Percentiles rank a stretch among this genome's conserved stretches.
phyloP scores from a whole-genome alignment of 192 early-diverging fungal genomes.

The Entomortierella chlamydospora region DNA sequence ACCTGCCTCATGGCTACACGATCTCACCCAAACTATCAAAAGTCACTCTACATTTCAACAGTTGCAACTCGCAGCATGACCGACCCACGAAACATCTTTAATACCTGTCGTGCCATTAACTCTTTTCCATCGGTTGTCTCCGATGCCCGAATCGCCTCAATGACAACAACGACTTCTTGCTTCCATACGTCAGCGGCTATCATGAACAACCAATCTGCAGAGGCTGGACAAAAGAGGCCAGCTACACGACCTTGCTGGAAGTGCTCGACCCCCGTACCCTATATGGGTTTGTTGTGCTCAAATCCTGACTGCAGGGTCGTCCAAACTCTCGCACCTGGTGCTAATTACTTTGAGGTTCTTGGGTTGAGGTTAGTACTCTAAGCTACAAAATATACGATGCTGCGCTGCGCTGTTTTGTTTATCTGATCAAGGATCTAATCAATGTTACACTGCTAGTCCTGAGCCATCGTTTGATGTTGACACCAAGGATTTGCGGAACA shows the following conservation, averaged over 20 bases:
- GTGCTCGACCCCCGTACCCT: constrained; percentile 36
- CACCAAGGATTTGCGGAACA: constrained; percentile 62
- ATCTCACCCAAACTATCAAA: no score
- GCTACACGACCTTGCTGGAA: constrained; percentile 47
- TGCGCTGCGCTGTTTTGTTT: not conserved
- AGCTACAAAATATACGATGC: not conserved
- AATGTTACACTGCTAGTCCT: constrained; percentile 30
- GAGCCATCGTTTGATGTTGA: constrained; percentile 77
- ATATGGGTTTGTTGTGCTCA: constrained; percentile 21
- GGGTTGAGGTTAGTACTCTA: constrained; percentile 30
- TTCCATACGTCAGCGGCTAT: constrained; percentile 12
- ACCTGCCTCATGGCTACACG: no score
- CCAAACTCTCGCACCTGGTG: constrained; percentile 35
- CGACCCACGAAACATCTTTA: no score
- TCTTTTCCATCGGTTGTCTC: not conserved
- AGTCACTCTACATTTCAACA: no score
- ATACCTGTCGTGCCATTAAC: no score
- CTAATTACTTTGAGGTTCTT: constrained; percentile 43
- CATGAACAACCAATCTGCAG: not conserved
- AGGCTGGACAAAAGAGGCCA: constrained; percentile 13
- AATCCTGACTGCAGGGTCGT: constrained; percentile 44
- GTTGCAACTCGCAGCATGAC: no score
- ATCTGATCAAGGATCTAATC: not conserved
- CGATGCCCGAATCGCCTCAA: not conserved
- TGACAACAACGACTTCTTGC: not conserved